phyloP scores from a whole-genome alignment of 208 protist species.

The Wallacemonas sp. region DNA sequence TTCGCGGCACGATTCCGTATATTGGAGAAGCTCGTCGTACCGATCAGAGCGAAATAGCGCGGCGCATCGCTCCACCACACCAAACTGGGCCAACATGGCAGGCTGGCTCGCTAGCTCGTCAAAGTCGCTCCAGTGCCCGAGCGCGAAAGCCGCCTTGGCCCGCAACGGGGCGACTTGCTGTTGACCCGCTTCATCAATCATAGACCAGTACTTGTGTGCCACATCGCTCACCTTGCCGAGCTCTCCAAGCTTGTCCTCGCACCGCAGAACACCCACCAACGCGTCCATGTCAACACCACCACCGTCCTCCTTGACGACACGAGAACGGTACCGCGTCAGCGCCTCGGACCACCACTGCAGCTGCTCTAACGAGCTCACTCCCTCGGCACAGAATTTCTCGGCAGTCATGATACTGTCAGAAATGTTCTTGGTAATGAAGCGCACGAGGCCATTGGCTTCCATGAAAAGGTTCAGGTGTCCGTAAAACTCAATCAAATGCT shows the following conservation, averaged over 20 bases:
- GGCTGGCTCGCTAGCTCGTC: slow-evolving; percentile 55
- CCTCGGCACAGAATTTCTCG: slow-evolving; percentile 80
- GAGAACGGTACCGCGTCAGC: slow-evolving; percentile 64
- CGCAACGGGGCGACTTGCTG: slow-evolving; percentile 71
- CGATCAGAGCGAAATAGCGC: slow-evolving; percentile 58
- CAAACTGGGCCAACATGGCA: slow-evolving; percentile 48
- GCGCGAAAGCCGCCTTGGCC: slow-evolving; percentile 77
- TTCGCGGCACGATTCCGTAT: slow-evolving; percentile 58
- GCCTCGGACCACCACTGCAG: slow-evolving; percentile 89
- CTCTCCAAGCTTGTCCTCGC: slow-evolving; percentile 79
- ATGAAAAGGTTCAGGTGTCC: slow-evolving; percentile 83
- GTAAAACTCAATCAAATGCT: slow-evolving; percentile 87
- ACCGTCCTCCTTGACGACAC: slow-evolving; percentile 44
- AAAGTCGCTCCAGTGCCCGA: slow-evolving; percentile 80
- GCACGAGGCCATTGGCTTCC: slow-evolving; percentile 81
- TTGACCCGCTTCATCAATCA: slow-evolving; percentile 44
- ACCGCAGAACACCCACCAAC: slow-evolving; percentile 75
- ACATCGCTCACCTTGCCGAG: slow-evolving; percentile 54
- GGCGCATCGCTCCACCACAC: slow-evolving; percentile 77
- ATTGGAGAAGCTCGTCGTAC: slow-evolving; percentile 61
- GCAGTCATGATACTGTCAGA: slow-evolving; percentile 70
- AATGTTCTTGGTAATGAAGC: slow-evolving; percentile 75
- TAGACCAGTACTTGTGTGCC: slow-evolving; percentile 63
- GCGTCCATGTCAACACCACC: slow-evolving; percentile 47
- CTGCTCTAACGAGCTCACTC: slow-evolving; percentile 83